phyloP scores from a whole-genome alignment of 2,329 filamentous ascomycete species.

The Trichoderma sp. region DNA sequence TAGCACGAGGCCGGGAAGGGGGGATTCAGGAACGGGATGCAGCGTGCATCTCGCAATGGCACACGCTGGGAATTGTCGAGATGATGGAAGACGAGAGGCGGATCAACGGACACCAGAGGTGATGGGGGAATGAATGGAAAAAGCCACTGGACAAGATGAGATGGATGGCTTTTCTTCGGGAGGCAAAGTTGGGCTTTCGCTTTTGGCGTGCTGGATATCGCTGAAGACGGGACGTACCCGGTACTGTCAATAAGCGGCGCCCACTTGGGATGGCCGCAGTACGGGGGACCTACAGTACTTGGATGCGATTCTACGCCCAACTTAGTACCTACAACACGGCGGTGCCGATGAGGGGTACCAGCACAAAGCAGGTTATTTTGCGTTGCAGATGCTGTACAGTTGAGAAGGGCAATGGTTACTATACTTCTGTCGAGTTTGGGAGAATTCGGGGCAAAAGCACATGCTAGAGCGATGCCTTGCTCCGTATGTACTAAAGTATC shows the following conservation, averaged over 20 bases:
- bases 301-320: not conserved
- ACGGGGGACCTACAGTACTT: not conserved
- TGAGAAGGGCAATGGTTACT: not conserved
- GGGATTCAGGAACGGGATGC: slow-evolving; percentile 1
- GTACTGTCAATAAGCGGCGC: not conserved
- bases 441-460: not conserved
- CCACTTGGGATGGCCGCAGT: not conserved
- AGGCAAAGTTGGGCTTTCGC: slow-evolving; percentile 16
- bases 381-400: not conserved
- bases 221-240: not conserved
- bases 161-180: slow-evolving; percentile 14
- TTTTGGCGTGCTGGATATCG: not conserved
- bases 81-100: not conserved
- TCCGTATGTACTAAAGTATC: not conserved
- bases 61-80: not conserved
- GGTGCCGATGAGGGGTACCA: not conserved
- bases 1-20: slow-evolving; percentile 3
- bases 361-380: not conserved
- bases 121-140: slow-evolving; percentile 6
- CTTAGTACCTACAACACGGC: not conserved
- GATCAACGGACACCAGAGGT: not conserved
- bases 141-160: not conserved
- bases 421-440: not conserved
- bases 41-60: slow-evolving; percentile 17
- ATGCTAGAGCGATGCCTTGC: not conserved